Evolutionary conservation across 169 alveolate genomes (phyloP).

Genomic region (Cryptosporidium felis): DNA sequence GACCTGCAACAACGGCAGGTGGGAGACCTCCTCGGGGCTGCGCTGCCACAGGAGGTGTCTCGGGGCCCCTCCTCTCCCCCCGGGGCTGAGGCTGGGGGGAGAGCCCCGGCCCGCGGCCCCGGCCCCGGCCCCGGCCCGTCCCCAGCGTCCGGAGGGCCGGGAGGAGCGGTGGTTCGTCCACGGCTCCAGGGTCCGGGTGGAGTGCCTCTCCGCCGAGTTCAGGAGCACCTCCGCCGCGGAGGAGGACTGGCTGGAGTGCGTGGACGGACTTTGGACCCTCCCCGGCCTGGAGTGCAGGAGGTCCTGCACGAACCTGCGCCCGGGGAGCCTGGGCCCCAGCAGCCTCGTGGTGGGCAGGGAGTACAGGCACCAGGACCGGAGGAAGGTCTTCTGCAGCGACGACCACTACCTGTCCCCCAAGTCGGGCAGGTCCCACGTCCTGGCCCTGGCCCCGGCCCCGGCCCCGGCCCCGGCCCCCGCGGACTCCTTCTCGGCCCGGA

Average conservation of each 20-base stretch:
- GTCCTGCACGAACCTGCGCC: conserved; percentile 8
- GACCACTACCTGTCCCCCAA: conserved; percentile 51
- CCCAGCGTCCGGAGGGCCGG: not conserved
- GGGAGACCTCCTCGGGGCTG: conserved; percentile 46
- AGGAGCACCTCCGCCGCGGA: conserved; percentile 18
- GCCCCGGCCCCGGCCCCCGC: too few relatives aligned
- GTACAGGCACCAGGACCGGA: conserved; percentile 41
- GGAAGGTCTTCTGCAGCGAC: conserved; percentile 49
- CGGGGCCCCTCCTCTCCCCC: not conserved
- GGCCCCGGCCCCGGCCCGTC: not conserved
- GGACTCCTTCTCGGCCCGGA: too few relatives aligned
- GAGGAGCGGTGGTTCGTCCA: not conserved
- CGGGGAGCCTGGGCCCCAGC: conserved; percentile 29
- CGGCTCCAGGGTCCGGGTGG: conserved; percentile 16
- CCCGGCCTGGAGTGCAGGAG: conserved; percentile 40
- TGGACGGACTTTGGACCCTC: conserved; percentile 42
- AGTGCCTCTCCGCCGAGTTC: conserved; percentile 19
- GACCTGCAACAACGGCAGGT: conserved; percentile 58
- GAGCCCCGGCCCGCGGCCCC: too few relatives aligned
- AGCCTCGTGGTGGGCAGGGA: conserved; percentile 44
- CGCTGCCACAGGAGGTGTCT: conserved; percentile 21
- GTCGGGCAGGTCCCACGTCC: conserved; percentile 28
- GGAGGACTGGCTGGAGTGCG: conserved; percentile 7
- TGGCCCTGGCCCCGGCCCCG: too few relatives aligned
- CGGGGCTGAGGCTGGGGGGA: not conserved